phyloP scores from a whole-genome alignment of 2,329 filamentous ascomycete species.

The Ramichloridium luteum region DNA sequence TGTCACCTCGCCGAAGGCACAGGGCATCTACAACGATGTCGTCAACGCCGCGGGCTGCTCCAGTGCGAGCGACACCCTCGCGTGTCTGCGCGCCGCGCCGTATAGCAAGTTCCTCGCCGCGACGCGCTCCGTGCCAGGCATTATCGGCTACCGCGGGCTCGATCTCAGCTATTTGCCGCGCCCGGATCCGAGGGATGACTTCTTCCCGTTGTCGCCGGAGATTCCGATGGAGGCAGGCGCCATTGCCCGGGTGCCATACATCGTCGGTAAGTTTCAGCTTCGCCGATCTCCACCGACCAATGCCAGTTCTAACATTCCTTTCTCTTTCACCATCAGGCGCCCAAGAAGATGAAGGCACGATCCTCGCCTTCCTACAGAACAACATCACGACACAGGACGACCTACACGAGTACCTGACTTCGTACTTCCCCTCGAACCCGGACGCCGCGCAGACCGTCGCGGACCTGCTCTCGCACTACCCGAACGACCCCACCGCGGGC shows the following conservation, averaged over 20 bases:
- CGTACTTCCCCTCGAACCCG: constrained; percentile 43
- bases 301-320: too few species aligned
- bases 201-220: constrained; percentile 52
- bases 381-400: constrained; percentile 53
- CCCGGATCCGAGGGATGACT: constrained; percentile 46
- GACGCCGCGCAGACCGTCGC: constrained; percentile 29
- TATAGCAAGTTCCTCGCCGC: constrained; percentile 46
- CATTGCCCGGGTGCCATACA: constrained; percentile 49
- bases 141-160: constrained; percentile 55
- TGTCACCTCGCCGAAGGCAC: constrained; percentile 44
- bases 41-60: constrained; percentile 36
- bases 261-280: constrained; percentile 56
- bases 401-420: constrained; percentile 49
- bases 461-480: constrained; percentile 51
- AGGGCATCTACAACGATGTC: constrained; percentile 41
- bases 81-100: constrained; percentile 35
- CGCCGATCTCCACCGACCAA: too few species aligned
- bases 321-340: too few species aligned
- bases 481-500: constrained; percentile 31
- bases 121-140: constrained; percentile 55
- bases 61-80: constrained; percentile 30
- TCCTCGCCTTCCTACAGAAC: constrained; percentile 44
- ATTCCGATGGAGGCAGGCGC: constrained; percentile 39
- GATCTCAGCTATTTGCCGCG: constrained; percentile 62
- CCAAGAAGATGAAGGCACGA: constrained; percentile 70